phyloP scores from a whole-genome alignment of 2,329 filamentous ascomycete species.

The Fusarium caatingaense region DNA sequence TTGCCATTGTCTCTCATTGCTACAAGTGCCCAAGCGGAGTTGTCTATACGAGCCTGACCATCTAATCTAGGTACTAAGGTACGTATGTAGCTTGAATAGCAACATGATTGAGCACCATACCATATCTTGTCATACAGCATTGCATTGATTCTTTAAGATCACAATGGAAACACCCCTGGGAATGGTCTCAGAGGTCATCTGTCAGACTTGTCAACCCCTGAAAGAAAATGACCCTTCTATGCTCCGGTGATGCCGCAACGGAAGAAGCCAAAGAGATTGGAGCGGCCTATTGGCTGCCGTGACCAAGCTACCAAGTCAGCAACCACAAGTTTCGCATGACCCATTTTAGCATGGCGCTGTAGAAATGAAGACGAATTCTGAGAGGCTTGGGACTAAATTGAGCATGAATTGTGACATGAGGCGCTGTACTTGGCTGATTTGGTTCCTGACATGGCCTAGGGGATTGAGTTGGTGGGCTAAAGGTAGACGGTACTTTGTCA shows the following conservation, averaged over 20 bases:
- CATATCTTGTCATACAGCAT: neutral
- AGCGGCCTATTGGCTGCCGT: constrained; percentile 30
- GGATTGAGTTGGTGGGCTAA: constrained; percentile 22
- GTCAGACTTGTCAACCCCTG: constrained; percentile 2
- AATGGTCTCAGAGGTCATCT: neutral
- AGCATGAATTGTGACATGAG: constrained; percentile 1
- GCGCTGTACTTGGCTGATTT: constrained; percentile 14
- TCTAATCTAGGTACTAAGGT: neutral
- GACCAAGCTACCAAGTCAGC: constrained; percentile 40
- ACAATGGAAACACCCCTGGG: neutral
- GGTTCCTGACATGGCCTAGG: constrained; percentile 22
- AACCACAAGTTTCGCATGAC: constrained; percentile 25
- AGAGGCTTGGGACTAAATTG: constrained; percentile 11
- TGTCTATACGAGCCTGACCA: neutral
- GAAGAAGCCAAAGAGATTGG: constrained; percentile 1
- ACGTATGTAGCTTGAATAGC: neutral
- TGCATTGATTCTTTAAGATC: neutral
- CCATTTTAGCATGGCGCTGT: constrained; percentile 15
- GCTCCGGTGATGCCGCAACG: constrained; percentile 20
- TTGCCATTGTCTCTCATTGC: neutral
- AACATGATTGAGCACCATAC: neutral
- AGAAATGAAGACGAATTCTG: constrained; percentile 3
- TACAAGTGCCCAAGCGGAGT: neutral
- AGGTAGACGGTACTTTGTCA: constrained; percentile 30
- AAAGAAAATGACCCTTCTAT: constrained; percentile 17